Conservation (phyloP, 177 flowering plant species). For the Vitis hybrid region DNA sequence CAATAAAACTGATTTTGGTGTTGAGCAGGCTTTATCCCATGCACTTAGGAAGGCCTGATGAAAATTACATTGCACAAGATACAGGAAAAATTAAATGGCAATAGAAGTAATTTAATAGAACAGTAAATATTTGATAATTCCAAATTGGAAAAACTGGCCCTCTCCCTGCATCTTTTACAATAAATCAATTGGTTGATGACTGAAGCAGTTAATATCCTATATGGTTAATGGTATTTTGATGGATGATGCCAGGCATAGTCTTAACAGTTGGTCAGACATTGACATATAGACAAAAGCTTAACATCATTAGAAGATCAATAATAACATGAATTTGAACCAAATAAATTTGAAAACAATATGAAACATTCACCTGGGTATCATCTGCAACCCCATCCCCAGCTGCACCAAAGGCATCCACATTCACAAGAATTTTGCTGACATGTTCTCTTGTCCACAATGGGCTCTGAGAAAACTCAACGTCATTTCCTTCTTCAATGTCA, state of each 20-base stretch:
- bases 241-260: not conserved
- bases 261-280: not conserved
- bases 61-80: not conserved
- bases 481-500: conserved; percentile 46
- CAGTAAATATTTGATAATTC: too few species aligned
- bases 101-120: too few species aligned
- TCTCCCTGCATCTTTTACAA: not conserved
- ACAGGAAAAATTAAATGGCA: not conserved
- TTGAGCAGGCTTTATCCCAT: conserved; percentile 74
- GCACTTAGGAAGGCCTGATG: conserved; percentile 73
- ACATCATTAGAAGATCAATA: not conserved
- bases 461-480: conserved; percentile 31
- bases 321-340: not conserved
- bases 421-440: conserved; percentile 60
- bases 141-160: too few species aligned
- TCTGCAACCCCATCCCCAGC: conserved; percentile 91
- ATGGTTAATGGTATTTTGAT: not conserved
- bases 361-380: conserved; percentile 71
- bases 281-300: not conserved
- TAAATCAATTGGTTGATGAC: not conserved
- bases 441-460: conserved; percentile 47
- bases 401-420: conserved; percentile 90
- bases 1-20: conserved; percentile 61
- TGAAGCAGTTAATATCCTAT: not conserved
- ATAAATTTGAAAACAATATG: not conserved